phyloP scores from a whole-genome alignment of 2,329 filamentous ascomycete genomes.

The Coleophoma cylindrospora region DNA sequence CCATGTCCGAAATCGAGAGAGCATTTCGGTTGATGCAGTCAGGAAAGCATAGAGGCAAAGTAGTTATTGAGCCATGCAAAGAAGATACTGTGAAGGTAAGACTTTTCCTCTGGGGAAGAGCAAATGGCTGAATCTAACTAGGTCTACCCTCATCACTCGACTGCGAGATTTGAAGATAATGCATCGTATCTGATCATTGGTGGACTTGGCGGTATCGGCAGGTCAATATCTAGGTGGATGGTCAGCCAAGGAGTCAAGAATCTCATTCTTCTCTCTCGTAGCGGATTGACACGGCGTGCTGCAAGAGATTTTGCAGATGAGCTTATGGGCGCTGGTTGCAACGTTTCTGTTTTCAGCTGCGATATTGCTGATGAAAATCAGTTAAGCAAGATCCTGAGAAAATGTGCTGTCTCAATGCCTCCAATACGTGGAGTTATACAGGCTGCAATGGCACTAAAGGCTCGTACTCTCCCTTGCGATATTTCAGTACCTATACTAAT shows the following conservation, averaged over 20 bases:
- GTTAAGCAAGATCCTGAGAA: neutral
- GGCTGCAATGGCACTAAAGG: conserved; percentile 1
- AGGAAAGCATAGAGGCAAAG: conserved; percentile 2
- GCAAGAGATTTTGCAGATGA: neutral
- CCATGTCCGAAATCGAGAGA: conserved; percentile 27
- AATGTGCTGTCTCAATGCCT: neutral
- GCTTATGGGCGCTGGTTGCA: neutral
- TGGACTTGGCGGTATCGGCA: conserved; percentile 23
- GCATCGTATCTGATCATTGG: conserved; percentile 14
- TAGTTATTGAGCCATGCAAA: conserved; percentile 16
- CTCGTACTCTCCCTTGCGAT: neutral
- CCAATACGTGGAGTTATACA: neutral
- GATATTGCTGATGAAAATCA: neutral
- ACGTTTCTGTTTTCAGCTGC: neutral
- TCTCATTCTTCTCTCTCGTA: neutral
- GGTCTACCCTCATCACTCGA: conserved; percentile 4
- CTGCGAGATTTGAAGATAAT: conserved; percentile 2
- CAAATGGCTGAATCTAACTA: neutral
- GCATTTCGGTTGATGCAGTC: conserved; percentile 2
- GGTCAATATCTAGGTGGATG: conserved; percentile 6
- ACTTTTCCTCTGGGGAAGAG: neutral
- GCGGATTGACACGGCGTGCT: neutral
- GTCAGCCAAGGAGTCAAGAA: conserved; percentile 6
- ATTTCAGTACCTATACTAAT: neutral
- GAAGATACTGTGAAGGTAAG: neutral